Conservation (phyloP, 805 yeast genomes). For the Cyberlindnera euphorbiiphila region DNA sequence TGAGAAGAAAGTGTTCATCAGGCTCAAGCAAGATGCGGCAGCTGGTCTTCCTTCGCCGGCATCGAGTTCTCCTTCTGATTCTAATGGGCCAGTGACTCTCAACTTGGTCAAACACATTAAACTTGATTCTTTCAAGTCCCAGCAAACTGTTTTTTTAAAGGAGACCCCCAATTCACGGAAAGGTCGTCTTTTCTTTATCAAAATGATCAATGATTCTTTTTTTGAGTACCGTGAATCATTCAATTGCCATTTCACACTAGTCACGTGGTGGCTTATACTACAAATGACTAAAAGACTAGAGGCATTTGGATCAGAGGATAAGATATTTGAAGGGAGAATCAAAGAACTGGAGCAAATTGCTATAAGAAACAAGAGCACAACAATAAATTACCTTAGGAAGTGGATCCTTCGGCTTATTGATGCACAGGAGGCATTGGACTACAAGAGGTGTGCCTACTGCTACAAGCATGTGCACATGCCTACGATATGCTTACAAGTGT, state of each 20-base stretch:
- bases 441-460: slow-evolving; percentile 3
- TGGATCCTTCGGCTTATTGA: slow-evolving; percentile 14
- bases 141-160: slow-evolving; percentile 8
- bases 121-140: slow-evolving; percentile 13
- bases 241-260: slow-evolving; percentile 7
- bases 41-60: slow-evolving; percentile 3
- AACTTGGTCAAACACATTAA: slow-evolving; percentile 15
- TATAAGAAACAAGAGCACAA: slow-evolving; percentile 6
- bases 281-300: slow-evolving; percentile 17
- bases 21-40: slow-evolving; percentile 7
- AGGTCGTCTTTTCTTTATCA: slow-evolving; percentile 12
- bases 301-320: slow-evolving; percentile 6
- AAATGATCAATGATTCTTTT: slow-evolving; percentile 14
- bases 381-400: slow-evolving; percentile 11
- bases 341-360: slow-evolving; percentile 4
- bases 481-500: slow-evolving; percentile 16
- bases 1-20: slow-evolving; percentile 20
- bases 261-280: slow-evolving; percentile 17
- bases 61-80: slow-evolving; percentile 5
- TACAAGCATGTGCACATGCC: slow-evolving; percentile 12
- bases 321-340: slow-evolving; percentile 3
- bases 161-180: slow-evolving; percentile 11
- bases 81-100: not conserved
- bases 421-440: slow-evolving; percentile 11
- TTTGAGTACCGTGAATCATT: slow-evolving; percentile 8